Base-by-base conservation (phyloP, 257 asterid species). In the Nicotiana attenuata region DNA sequence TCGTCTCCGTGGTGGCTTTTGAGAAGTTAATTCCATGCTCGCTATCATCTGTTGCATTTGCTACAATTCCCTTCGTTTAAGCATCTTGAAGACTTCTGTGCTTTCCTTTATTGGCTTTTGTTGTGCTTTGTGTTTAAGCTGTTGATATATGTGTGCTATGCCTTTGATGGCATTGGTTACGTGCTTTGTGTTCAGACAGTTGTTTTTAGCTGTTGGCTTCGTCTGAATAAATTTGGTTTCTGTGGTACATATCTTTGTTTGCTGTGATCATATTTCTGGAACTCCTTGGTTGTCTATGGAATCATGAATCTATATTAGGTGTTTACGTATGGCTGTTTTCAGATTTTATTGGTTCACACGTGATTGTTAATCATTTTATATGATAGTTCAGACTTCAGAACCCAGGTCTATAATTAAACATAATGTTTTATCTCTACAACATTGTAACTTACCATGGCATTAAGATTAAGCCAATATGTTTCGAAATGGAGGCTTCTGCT, bases 1-100 rank as follows among this genome's bases (percentile, higher is more conserved):
- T 26, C 81, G 85, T n/a, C 78, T 65, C 38, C 75, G 75, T 65
- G 75, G 75, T 28, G 75, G 75, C 75, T 65, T 65, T 65, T 65
- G n/a, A 67, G 22, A 31, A 31, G 38, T 20, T 1, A 33, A 7
- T 67, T n/a, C 13, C 47, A 15, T 65, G 71, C 19, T 63, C 0
- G 33, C 11, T 15, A 2, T 66, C 1, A 66, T 11, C 20, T 65
- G 20, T 66, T 14, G 19, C 24, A 7, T 29, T 28, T 5, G 16
- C 17, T 28, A 19, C 2, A 16, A 15, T 1, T 28, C 41, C n/a
- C 17, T 50, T 28, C 3, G 45, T 26, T 65, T 4, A 14, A 28
- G 4, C 3, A 65, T 35, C 31, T 11, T 65, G n/a, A 17, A 4
- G 22, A 41, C 45, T 28, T 28, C 50, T 66, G 52, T 11, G 4